phyloP scores from a whole-genome alignment of 768 basidiomycete genomes.

The Fibroporia radiculosa region DNA sequence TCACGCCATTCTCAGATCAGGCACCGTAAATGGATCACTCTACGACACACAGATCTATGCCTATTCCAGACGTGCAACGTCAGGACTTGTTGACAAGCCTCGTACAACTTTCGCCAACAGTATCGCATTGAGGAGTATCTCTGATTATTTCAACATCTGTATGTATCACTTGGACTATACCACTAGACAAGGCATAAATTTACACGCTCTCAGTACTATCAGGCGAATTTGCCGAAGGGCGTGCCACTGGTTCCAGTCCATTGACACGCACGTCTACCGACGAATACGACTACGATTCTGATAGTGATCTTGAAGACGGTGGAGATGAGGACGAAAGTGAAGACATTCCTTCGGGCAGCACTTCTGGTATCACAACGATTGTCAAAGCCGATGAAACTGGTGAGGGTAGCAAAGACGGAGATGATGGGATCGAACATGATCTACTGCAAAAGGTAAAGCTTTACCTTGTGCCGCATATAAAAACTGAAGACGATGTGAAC shows the following conservation, averaged over 20 bases:
- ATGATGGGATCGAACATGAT: neutral
- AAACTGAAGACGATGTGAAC: neutral
- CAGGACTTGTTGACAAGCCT: slow-evolving; percentile 12
- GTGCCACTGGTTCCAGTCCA: too few relatives aligned
- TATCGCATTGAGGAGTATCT: slow-evolving; percentile 17
- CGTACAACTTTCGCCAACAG: slow-evolving; percentile 23
- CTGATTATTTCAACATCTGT: slow-evolving; percentile 23
- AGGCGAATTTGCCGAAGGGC: slow-evolving; percentile 10
- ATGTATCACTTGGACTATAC: slow-evolving; percentile 6
- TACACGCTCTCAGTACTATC: neutral
- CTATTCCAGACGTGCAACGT: slow-evolving; percentile 16
- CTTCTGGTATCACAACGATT: too few relatives aligned
- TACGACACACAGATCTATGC: slow-evolving; percentile 26
- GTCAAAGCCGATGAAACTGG: neutral
- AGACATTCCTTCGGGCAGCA: neutral
- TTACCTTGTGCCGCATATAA: neutral
- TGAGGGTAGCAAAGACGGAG: neutral
- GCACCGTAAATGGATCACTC: slow-evolving; percentile 13
- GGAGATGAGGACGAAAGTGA: slow-evolving; percentile 2
- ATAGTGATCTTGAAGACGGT: slow-evolving; percentile 29
- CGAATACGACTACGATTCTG: slow-evolving; percentile 25
- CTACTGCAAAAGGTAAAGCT: neutral
- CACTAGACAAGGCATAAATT: neutral
- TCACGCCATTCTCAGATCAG: neutral
- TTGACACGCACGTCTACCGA: slow-evolving; percentile 4